A percentile compares a stretch with the other conserved stretches of the same genome.
These are phyloP conservation scores for Ricinus communis DNA, from an alignment of 345 rosid species.

Conservation along the genomic window DNA sequence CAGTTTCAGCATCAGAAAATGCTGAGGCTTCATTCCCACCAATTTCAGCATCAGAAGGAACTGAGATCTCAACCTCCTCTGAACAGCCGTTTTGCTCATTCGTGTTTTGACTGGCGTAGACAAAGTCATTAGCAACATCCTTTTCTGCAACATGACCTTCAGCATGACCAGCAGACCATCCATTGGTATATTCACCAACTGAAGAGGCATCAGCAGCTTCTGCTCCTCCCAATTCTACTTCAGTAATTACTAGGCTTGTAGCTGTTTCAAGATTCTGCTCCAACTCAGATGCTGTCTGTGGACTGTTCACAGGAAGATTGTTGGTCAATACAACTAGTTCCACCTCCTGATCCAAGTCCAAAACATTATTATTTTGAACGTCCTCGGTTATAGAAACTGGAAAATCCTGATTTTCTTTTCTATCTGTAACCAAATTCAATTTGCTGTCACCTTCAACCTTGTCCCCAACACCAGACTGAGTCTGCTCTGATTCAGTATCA, in stretches of 20 bases:
- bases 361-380: not conserved
- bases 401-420: slow-evolving; percentile 20
- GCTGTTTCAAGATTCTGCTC: slow-evolving; percentile 10
- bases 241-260: not conserved
- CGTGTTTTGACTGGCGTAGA: slow-evolving; percentile 35
- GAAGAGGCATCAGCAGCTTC: slow-evolving; percentile 25
- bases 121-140: slow-evolving; percentile 24
- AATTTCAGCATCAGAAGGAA: slow-evolving; percentile 6
- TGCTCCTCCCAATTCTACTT: slow-evolving; percentile 21
- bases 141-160: slow-evolving; percentile 26
- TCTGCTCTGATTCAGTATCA: not conserved
- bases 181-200: slow-evolving; percentile 26
- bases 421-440: slow-evolving; percentile 21
- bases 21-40: slow-evolving; percentile 13
- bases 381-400: not conserved
- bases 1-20: slow-evolving; percentile 9
- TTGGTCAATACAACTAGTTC: slow-evolving; percentile 16
- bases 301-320: slow-evolving; percentile 18
- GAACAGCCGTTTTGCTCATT: slow-evolving; percentile 24
- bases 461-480: slow-evolving; percentile 15
- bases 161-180: slow-evolving; percentile 22
- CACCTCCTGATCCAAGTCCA: not conserved
- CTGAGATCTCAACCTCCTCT: slow-evolving; percentile 27
- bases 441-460: slow-evolving; percentile 20
- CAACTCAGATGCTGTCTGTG: slow-evolving; percentile 3